A percentile compares a stretch with the other conserved stretches of the same genome.
These are phyloP conservation scores for Phalaenopsis aphrodite DNA, from an alignment of 106 monocot genomes.

Conservation along the genomic window DNA sequence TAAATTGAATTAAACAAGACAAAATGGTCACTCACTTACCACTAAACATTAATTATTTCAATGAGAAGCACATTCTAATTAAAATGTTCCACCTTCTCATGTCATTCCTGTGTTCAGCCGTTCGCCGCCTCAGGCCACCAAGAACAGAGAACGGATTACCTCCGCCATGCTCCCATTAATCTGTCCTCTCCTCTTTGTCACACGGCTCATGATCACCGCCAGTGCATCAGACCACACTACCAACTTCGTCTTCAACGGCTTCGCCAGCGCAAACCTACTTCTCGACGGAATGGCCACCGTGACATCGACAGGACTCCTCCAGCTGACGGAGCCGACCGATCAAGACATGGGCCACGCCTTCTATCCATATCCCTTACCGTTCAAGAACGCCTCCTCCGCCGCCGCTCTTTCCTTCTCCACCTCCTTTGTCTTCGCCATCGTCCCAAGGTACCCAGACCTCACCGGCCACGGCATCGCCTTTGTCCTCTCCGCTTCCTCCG, in stretches of 20 bases:
- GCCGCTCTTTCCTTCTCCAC: conserved; percentile 72
- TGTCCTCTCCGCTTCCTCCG: conserved; percentile 49
- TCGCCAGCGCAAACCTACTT: conserved; percentile 12
- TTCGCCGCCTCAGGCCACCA: too few relatives aligned
- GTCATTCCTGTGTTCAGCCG: too few relatives aligned
- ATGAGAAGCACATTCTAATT: too few relatives aligned
- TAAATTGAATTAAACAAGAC: too few relatives aligned
- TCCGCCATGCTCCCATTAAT: not conserved
- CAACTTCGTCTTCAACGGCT: conserved; percentile 37
- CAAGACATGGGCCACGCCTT: conserved; percentile 66
- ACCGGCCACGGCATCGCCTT: conserved; percentile 87
- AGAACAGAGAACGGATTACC: too few relatives aligned
- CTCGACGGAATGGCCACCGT: conserved; percentile 16
- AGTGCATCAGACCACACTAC: too few relatives aligned
- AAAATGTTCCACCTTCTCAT: too few relatives aligned
- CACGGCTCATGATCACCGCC: not conserved
- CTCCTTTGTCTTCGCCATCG: conserved; percentile 75
- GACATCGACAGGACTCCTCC: conserved; percentile 19
- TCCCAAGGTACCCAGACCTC: conserved; percentile 67
- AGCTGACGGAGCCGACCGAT: conserved; percentile 28
- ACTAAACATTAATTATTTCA: too few relatives aligned
- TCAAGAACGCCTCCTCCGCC: conserved; percentile 40
- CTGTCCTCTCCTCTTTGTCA: not conserved
- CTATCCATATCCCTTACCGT: conserved; percentile 48
- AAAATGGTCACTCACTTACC: too few relatives aligned